A percentile compares a stretch with the other conserved stretches of the same genome.
Evolutionary conservation across 768 basidiomycete genomes (phyloP).

Genomic region (Leucocoprinus leucothites): DNA sequence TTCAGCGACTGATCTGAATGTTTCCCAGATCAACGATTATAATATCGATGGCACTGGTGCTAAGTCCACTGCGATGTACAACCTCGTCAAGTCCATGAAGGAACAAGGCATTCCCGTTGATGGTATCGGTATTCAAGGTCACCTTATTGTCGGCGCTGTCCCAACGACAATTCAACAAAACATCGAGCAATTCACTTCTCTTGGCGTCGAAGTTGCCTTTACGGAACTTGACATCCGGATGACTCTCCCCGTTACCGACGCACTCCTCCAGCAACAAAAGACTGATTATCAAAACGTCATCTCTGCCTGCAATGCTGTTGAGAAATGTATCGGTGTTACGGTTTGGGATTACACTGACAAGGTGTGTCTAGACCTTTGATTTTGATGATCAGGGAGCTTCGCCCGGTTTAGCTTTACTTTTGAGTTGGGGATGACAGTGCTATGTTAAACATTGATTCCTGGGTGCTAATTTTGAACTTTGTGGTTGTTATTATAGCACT

Average conservation of each 20-base stretch:
- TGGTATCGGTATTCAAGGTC: conserved; percentile 55
- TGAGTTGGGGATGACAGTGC: not conserved
- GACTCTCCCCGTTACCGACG: conserved; percentile 46
- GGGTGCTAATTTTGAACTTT: not conserved
- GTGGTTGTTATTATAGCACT: conserved; percentile 26
- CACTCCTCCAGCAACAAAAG: conserved; percentile 49
- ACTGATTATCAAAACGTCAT: conserved; percentile 55
- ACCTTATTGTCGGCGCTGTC: conserved; percentile 55
- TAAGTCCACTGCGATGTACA: conserved; percentile 55
- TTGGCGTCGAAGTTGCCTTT: conserved; percentile 62
- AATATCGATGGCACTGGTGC: conserved; percentile 42
- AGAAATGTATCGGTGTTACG: conserved; percentile 38
- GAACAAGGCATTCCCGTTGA: conserved; percentile 46
- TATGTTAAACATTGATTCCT: not conserved
- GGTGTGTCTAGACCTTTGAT: conserved; percentile 15
- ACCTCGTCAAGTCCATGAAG: conserved; percentile 44
- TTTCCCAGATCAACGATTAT: conserved; percentile 34
- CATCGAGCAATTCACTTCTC: conserved; percentile 47
- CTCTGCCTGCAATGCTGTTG: conserved; percentile 43
- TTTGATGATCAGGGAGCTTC: not conserved
- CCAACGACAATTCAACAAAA: conserved; percentile 45
- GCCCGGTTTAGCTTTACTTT: too few relatives aligned
- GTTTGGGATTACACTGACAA: conserved; percentile 44
- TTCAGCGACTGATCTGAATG: conserved; percentile 1
- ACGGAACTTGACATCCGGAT: conserved; percentile 65